Evolutionary conservation across 805 yeast genomes (phyloP), one percentile per base, ranked within the genome.

Genomic region (Teunomyces barrocoloradensis): DNA sequence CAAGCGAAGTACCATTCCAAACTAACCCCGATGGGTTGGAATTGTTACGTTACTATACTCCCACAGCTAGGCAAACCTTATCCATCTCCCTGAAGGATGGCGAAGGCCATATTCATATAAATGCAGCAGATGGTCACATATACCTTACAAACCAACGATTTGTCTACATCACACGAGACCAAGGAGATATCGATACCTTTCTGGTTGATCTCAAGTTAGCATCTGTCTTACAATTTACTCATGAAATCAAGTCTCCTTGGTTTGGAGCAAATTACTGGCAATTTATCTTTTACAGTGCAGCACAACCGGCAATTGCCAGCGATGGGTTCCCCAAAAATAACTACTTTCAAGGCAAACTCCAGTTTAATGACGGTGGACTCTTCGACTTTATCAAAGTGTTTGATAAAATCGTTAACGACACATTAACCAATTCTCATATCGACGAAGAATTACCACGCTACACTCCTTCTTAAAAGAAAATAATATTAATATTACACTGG

Each of bases 221-320:
- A 1, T 59, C 65, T 3, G 51, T 46, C 3, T 49, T 71, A 17
- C 71, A 64, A 36, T 68, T 74, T 38, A 58, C 72, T 0, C 74
- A 73, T 53, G 63, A 66, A 45, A 54, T 78, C 42, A 68, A 71
- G 46, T 65, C 77, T 21, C 81, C 82, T 1, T 78, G 81, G 81
- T 73, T 79, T 54, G 84, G 84, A 0, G 68, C 80, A 17, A 79
- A 77, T 51, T 74, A 69, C 54, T 77, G 78, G 74, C 66, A 66
- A 51, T 67, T 75, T 33, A 42, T 67, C 23, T 76, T 78, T 57
- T 67, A 59, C 38, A 65, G 69, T 38, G 57, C 65, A 3, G 46
- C 60, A 12, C 53, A 58, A 4, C 62, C 70, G 4, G 59, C 67
- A 5, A 68, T 70, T 1, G 60, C 72, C 5, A 66, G 69, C 48